These are phyloP conservation scores for Nigrospora sphaerica DNA, from an alignment of 2,329 filamentous ascomycete genomes.

Conservation along the genomic window DNA sequence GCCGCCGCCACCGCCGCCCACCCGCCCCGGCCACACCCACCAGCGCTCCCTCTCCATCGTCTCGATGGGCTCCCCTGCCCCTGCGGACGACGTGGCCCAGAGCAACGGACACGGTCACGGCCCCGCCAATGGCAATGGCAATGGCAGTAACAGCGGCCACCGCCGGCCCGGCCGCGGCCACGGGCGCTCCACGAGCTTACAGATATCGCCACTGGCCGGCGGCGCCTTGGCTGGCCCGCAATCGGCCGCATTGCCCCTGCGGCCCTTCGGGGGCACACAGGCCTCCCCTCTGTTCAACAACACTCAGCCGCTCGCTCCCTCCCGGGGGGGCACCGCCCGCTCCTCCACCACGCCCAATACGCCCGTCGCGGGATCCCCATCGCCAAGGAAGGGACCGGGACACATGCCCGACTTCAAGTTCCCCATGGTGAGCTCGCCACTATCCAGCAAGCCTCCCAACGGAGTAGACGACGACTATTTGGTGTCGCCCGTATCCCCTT, in stretches of 20 bases:
- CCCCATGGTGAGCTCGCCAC: conserved; percentile 38
- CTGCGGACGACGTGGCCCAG: conserved; percentile 35
- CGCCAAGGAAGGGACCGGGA: conserved; percentile 33
- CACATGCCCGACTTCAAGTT: conserved; percentile 51
- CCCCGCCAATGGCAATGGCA: conserved; percentile 13
- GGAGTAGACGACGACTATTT: conserved; percentile 28
- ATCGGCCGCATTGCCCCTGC: conserved; percentile 31
- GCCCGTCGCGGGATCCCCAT: conserved; percentile 29
- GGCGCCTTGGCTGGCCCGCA: conserved; percentile 35
- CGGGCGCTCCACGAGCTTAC: conserved; percentile 72
- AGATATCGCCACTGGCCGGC: conserved; percentile 53
- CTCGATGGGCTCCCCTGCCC: conserved; percentile 57
- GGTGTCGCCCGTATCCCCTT: conserved; percentile 28
- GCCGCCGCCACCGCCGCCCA: conserved; percentile 15
- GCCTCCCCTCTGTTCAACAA: conserved; percentile 45
- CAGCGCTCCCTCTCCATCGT: conserved; percentile 77
- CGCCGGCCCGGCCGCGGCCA: conserved; percentile 56
- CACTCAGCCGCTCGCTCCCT: conserved; percentile 42
- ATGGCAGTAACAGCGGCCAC: conserved; percentile 34
- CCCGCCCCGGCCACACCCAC: conserved; percentile 48
- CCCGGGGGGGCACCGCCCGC: conserved; percentile 32
- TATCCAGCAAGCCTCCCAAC: conserved; percentile 24
- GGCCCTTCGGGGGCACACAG: conserved; percentile 33
- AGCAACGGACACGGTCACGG: conserved; percentile 32
- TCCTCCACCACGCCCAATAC: conserved; percentile 38